phyloP scores from a whole-genome alignment of 2,329 filamentous ascomycete species.

The Aspergillus japonicus region DNA sequence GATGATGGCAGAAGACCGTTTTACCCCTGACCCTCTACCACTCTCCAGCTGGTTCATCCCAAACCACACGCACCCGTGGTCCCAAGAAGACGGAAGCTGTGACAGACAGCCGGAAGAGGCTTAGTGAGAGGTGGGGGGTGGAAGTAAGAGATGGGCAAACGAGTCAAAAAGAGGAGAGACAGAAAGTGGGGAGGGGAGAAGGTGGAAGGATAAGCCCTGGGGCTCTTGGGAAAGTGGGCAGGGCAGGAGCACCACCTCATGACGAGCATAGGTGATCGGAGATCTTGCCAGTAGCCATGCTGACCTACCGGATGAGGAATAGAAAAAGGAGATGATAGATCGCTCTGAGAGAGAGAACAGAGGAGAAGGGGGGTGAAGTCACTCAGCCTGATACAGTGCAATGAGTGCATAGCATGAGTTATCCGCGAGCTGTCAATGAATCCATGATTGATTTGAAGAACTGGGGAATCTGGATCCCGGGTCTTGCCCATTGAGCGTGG shows the following conservation, averaged over 20 bases:
- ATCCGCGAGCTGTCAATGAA: not conserved
- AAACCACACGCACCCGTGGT: conserved; percentile 16
- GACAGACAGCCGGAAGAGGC: conserved; percentile 14
- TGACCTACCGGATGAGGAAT: not conserved
- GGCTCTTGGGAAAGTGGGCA: not conserved
- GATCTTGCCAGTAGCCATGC: not conserved
- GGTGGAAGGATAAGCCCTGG: not conserved
- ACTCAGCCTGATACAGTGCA: no score
- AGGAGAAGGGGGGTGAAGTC: no score
- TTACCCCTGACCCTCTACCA: conserved; percentile 13
- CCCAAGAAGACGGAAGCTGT: conserved; percentile 13
- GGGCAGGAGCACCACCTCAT: not conserved
- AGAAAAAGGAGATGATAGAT: not conserved
- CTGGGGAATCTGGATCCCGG: conserved; percentile 10
- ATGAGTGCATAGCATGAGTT: no score
- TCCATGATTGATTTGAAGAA: conserved; percentile 3
- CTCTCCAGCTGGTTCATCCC: conserved; percentile 15
- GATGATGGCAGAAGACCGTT: not conserved
- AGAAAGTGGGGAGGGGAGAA: not conserved
- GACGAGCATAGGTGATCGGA: not conserved
- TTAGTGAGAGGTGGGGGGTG: conserved; percentile 13
- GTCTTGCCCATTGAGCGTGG: conserved; percentile 5
- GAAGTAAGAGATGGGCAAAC: conserved; percentile 4
- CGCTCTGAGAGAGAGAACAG: not conserved
- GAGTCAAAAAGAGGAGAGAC: not conserved